Percentiles rank a stretch among this genome's conserved stretches.
These are phyloP conservation scores for Tuber microsphaerosporum DNA, from an alignment of 495 filamentous ascomycete genomes.

Conservation along the genomic window DNA sequence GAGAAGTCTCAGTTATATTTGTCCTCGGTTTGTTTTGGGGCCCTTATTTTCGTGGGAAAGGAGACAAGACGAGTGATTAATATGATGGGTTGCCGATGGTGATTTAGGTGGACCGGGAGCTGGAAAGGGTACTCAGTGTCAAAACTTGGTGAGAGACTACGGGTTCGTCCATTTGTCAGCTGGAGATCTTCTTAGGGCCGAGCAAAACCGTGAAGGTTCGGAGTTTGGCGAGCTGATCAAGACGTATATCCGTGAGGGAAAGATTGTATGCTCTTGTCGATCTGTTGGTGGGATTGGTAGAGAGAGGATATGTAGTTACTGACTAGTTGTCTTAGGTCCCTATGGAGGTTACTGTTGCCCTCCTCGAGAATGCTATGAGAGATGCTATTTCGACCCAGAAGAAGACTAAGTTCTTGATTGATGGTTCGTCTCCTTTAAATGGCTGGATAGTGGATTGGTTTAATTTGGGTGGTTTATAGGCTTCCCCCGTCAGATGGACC, in stretches of 20 bases:
- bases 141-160: slow-evolving; percentile 79
- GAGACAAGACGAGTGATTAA: not conserved
- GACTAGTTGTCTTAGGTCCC: slow-evolving; percentile 45
- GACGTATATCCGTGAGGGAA: slow-evolving; percentile 80
- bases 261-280: slow-evolving; percentile 57
- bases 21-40: slow-evolving; percentile 52
- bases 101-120: slow-evolving; percentile 56
- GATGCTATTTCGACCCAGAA: slow-evolving; percentile 48
- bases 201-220: slow-evolving; percentile 76
- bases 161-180: slow-evolving; percentile 87
- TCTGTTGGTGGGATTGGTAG: not conserved
- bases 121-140: slow-evolving; percentile 81
- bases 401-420: slow-evolving; percentile 70
- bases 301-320: not conserved
- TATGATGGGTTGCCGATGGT: not conserved
- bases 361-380: slow-evolving; percentile 88
- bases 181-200: slow-evolving; percentile 85
- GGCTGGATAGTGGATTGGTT: not conserved
- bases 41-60: not conserved
- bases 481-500: slow-evolving; percentile 94
- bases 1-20: slow-evolving; percentile 79
- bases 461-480: slow-evolving; percentile 37
- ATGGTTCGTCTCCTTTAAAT: slow-evolving; percentile 44
- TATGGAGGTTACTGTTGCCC: slow-evolving; percentile 92
- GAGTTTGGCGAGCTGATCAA: slow-evolving; percentile 88